A percentile compares a stretch with the other conserved stretches of the same genome.
Conservation (phyloP, 495 filamentous ascomycete genomes). For the Talaromyces proteolyticus region DNA sequence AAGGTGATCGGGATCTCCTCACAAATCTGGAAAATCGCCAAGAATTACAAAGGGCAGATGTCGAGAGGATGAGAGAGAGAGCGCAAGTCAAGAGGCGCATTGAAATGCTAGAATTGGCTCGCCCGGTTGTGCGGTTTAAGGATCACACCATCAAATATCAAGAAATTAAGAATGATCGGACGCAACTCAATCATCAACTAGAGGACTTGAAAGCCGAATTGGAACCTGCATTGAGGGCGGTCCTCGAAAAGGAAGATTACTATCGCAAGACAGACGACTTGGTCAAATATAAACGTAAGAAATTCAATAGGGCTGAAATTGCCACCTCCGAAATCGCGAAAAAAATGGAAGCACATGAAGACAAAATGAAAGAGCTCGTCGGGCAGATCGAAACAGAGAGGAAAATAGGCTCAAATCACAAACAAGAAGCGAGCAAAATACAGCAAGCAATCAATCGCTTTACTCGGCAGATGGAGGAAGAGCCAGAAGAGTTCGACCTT, state of each 20-base stretch:
- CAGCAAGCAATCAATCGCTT: slow-evolving; percentile 37
- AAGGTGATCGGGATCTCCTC: slow-evolving; percentile 54
- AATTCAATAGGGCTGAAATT: slow-evolving; percentile 43
- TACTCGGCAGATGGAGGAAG: slow-evolving; percentile 40
- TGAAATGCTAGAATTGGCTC: slow-evolving; percentile 56
- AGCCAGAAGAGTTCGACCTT: slow-evolving; percentile 47
- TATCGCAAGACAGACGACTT: slow-evolving; percentile 38
- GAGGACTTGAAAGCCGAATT: slow-evolving; percentile 51
- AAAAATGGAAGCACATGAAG: slow-evolving; percentile 46
- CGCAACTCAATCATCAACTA: slow-evolving; percentile 43
- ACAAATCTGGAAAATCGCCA: slow-evolving; percentile 66
- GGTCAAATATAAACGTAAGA: slow-evolving; percentile 42
- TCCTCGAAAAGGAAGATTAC: slow-evolving; percentile 63
- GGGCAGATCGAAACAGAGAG: slow-evolving; percentile 53
- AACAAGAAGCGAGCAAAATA: slow-evolving; percentile 38
- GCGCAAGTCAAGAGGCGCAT: slow-evolving; percentile 59
- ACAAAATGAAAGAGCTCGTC: slow-evolving; percentile 48
- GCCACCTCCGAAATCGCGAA: slow-evolving; percentile 42
- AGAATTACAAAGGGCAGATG: slow-evolving; percentile 71
- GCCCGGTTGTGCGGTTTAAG: slow-evolving; percentile 60
- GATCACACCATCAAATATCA: slow-evolving; percentile 22
- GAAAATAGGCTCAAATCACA: slow-evolving; percentile 40
- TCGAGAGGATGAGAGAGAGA: slow-evolving; percentile 74
- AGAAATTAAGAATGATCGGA: slow-evolving; percentile 40
- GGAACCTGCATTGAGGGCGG: slow-evolving; percentile 60